Evolutionary conservation across 495 filamentous ascomycete genomes (phyloP), one percentile per base, ranked within the genome.

Genomic region (Penicillium cinerascens): DNA sequence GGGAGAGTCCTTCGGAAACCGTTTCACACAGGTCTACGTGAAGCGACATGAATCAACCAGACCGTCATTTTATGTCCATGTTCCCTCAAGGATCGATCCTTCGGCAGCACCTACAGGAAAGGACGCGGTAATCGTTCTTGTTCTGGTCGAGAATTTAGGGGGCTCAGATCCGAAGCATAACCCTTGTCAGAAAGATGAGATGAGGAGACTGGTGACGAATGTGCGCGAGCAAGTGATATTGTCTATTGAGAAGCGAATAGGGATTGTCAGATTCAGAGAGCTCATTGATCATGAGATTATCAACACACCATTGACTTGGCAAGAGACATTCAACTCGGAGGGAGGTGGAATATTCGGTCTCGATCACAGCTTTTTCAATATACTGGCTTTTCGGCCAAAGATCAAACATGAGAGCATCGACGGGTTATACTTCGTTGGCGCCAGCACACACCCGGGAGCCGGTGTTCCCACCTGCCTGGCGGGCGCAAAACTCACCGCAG

Each of bases 31-130:
- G 43, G 87, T 88, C 37, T 87, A 87, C 70, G 78, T 85, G 49
- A 51, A 78, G 8, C 82, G 86, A 49, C 59, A 72, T 3, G 74
- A 87, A 11, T 83, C 83, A 3, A 47, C 69, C 1, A 74, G 85
- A 29, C 84, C 83, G 1, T 82, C 78, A 27, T 89, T 89, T 72
- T 89, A 88, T 69, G 75, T 87, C 65, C 86, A 88, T 61, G 83
- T 88, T 2, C 85, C 85, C 0, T 80, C 72, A 18, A 72, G 83
- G 17, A 73, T 87, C 17, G 85, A 89, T 57, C 69, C 79, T 0
- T 74, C 74, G 4, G 86, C 85, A 3, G 83, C 86, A 16, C 86
- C 86, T 1, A 54, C 65, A 20, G 77, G 76, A 2, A 73, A 73
- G 49, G 85, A 88, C 48, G 63, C 74, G 0, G 63, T 88, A 41